Conservation (phyloP, 345 rosid genomes). For the Brassica juncea region DNA sequence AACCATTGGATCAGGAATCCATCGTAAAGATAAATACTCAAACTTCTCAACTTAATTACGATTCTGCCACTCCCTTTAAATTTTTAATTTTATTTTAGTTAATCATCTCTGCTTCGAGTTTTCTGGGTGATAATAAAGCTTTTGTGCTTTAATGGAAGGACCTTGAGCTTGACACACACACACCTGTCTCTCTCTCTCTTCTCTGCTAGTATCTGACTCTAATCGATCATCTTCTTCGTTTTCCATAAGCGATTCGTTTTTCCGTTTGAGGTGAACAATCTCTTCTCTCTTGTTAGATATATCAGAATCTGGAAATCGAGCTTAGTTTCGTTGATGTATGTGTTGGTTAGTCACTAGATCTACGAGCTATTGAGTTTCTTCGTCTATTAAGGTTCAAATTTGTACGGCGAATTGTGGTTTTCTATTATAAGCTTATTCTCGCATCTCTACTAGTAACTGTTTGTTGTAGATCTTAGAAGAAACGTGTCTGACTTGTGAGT, state of each 20-base stretch:
- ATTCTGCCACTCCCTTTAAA: slow-evolving; percentile 23
- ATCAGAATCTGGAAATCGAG: not conserved
- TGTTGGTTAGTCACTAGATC: slow-evolving; percentile 1
- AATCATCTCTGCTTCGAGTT: slow-evolving; percentile 34
- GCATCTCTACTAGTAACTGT: not conserved
- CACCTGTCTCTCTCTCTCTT: slow-evolving; percentile 28
- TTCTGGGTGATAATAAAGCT: slow-evolving; percentile 28
- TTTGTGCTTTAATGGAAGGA: slow-evolving; percentile 63
- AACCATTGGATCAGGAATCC: slow-evolving; percentile 32
- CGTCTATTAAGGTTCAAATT: too few species aligned
- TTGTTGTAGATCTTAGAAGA: not conserved
- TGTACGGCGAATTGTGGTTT: slow-evolving; percentile 12
- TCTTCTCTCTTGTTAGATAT: not conserved
- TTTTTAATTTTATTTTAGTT: not conserved
- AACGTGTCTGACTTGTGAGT: slow-evolving; percentile 6
- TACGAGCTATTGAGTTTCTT: too few species aligned
- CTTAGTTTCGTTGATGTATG: slow-evolving; percentile 3
- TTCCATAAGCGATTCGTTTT: slow-evolving; percentile 14
- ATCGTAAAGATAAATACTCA: not conserved
- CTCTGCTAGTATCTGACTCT: slow-evolving; percentile 14
- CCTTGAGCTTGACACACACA: slow-evolving; percentile 35
- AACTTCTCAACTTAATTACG: slow-evolving; percentile 8
- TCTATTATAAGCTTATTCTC: not conserved
- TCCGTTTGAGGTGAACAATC: not conserved
- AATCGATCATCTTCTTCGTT: slow-evolving; percentile 20